Base-by-base conservation (phyloP, 2,329 filamentous ascomycete genomes). In the Akanthomyces lecanii region DNA sequence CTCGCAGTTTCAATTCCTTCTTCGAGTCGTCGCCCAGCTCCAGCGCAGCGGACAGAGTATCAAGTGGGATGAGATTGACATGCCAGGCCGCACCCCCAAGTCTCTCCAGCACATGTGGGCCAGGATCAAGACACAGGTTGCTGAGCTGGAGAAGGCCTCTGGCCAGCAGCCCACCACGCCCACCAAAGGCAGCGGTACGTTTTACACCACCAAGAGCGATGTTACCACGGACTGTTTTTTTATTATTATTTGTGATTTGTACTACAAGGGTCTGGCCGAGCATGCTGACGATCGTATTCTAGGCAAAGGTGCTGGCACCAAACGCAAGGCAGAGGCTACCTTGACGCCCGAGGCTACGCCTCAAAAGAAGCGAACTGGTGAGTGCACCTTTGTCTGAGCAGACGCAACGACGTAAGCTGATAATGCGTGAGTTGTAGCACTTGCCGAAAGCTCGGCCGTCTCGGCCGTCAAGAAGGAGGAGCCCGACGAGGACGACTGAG, bases 131-230 rank as follows among this genome's bases (percentile, higher is more conserved):
- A 36, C 54, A 3, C 55, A 64, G 44, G 63, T 67, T 44, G 62
- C 63, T 6, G 72, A 75, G 5, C 66, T 74, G 53, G 72, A 74
- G 48, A 63, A 38, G 51, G 10, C 11, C 16, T n/a, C 12, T 16
- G 57, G n/a, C 30, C 53, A 28, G 18, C 58, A 28, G n/a, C 59
- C 21, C 63, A 61, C 21, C 16, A 62, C 52, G 44, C 60, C 52
- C 7, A 14, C 30, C 21, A 62, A 62, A 36, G 33, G 8, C 45
- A 58, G 40, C 47, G 54, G 61, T 63, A 58, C n/a, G 21, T 10
- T 12, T n/a, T 14, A 30, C 2, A 23, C 12, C 8, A 10, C 10
- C 10, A 16, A 16, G 25, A 25, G 2, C 8, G 7, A 36, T 11
- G 33, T 33, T 30, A 25, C 14, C n/a, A 12, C 25, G 5, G n/a